These are phyloP conservation scores for Dioscorea alata DNA, from an alignment of 106 monocot genomes.

Conservation along the genomic window DNA sequence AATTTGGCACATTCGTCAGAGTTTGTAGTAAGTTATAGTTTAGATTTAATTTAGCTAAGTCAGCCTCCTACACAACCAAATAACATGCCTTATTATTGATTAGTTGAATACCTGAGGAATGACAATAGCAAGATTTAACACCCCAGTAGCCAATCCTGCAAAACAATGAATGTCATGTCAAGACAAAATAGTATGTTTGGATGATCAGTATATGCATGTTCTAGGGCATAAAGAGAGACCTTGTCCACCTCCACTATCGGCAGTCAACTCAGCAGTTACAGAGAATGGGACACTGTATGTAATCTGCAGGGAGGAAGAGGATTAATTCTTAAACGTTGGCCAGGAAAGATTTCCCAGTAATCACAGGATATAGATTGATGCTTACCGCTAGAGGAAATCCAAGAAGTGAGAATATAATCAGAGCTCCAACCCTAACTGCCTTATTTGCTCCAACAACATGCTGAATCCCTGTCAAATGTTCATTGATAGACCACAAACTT, in stretches of 20 bases:
- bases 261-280: constrained; percentile 93
- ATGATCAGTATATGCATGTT: not conserved
- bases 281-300: constrained; percentile 99
- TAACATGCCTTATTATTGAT: too few species aligned
- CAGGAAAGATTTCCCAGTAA: not conserved
- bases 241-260: constrained; percentile 92
- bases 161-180: not conserved
- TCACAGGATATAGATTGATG: not conserved
- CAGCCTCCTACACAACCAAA: too few species aligned
- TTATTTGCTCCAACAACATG: constrained; percentile 46
- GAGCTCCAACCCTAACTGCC: constrained; percentile 41
- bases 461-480: constrained; percentile 38
- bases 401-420: constrained; percentile 85
- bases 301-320: constrained; percentile 40
- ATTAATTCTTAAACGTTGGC: not conserved
- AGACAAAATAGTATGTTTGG: not conserved
- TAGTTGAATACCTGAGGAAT: constrained; percentile 68
- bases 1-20: too few species aligned
- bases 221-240: constrained; percentile 28
- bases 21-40: too few species aligned
- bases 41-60: too few species aligned
- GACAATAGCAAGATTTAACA: constrained; percentile 90
- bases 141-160: constrained; percentile 95
- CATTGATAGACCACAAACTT: constrained; percentile 49
- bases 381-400: constrained; percentile 97